Evolutionary conservation across 2,329 filamentous ascomycete species (phyloP).

Genomic region (Tympanopsis confertula): DNA sequence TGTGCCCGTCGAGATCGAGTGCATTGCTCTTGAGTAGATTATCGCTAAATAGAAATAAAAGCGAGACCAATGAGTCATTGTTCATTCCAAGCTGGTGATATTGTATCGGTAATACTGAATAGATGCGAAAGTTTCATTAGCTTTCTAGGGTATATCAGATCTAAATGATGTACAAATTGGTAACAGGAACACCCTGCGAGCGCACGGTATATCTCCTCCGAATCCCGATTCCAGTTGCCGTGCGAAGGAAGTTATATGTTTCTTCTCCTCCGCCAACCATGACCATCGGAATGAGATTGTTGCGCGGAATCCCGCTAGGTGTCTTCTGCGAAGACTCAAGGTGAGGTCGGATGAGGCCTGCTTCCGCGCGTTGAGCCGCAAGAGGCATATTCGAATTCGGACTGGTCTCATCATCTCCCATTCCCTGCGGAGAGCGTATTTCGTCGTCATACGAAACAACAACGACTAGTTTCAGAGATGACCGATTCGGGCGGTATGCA

Average conservation of each 20-base stretch:
- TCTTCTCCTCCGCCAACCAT: slow-evolving; percentile 66
- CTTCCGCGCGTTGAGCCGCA: slow-evolving; percentile 3
- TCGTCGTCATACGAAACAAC: slow-evolving; percentile 34
- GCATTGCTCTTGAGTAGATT: slow-evolving; percentile 57
- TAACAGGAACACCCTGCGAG: slow-evolving; percentile 68
- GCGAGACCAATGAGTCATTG: too few species aligned
- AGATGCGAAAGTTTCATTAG: too few species aligned
- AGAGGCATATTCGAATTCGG: neutral
- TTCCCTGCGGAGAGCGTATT: neutral
- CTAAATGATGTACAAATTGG: slow-evolving; percentile 64
- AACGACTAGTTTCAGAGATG: slow-evolving; percentile 68
- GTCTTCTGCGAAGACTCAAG: slow-evolving; percentile 67
- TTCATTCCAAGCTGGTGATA: too few species aligned
- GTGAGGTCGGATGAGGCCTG: slow-evolving; percentile 42
- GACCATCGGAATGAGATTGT: slow-evolving; percentile 68
- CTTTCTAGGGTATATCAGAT: too few species aligned
- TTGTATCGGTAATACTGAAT: too few species aligned
- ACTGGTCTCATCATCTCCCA: too few species aligned
- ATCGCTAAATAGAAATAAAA: neutral
- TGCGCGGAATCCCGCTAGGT: slow-evolving; percentile 54
- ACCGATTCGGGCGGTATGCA: slow-evolving; percentile 48
- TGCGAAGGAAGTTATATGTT: slow-evolving; percentile 50
- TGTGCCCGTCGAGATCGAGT: slow-evolving; percentile 83
- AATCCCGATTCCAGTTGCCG: slow-evolving; percentile 60
- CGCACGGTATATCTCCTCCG: slow-evolving; percentile 69